A percentile compares a stretch with the other conserved stretches of the same genome.
These are phyloP conservation scores for Amphirosellinia nigrospora DNA, from an alignment of 495 filamentous ascomycete genomes.

Conservation along the genomic window DNA sequence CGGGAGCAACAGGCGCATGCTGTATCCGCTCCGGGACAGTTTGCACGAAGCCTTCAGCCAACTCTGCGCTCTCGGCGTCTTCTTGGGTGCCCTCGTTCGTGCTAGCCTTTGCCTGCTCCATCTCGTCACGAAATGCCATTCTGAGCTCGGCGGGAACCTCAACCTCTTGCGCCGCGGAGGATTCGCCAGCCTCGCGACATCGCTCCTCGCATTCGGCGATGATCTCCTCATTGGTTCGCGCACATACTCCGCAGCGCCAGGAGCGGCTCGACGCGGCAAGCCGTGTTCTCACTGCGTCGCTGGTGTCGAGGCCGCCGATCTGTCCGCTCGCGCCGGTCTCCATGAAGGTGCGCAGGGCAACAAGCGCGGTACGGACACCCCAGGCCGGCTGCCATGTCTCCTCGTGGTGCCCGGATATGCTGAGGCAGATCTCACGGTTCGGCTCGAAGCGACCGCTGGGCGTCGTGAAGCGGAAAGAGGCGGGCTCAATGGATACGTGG, in stretches of 20 bases:
- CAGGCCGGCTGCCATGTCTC: conserved; percentile 98
- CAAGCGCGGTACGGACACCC: conserved; percentile 83
- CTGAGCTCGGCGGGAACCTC: conserved; percentile 63
- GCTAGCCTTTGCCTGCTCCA: conserved; percentile 41
- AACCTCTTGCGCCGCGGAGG: conserved; percentile 50
- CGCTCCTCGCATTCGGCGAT: conserved; percentile 68
- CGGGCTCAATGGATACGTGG: conserved; percentile 86
- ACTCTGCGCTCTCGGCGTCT: conserved; percentile 47
- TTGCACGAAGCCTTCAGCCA: conserved; percentile 58
- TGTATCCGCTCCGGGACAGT: conserved; percentile 38
- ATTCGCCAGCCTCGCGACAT: conserved; percentile 56
- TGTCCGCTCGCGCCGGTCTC: conserved; percentile 77
- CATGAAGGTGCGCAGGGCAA: conserved; percentile 75
- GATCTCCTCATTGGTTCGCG: conserved; percentile 71
- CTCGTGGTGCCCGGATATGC: conserved; percentile 92
- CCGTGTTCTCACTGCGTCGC: conserved; percentile 62
- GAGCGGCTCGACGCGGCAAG: conserved; percentile 66
- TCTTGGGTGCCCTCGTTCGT: conserved; percentile 25
- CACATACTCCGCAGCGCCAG: conserved; percentile 73
- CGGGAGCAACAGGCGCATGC: conserved; percentile 22
- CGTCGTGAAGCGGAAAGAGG: conserved; percentile 92
- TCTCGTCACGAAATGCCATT: conserved; percentile 62
- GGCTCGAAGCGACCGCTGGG: conserved; percentile 92
- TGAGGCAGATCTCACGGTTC: conserved; percentile 95
- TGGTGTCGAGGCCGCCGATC: conserved; percentile 84